phyloP scores from a whole-genome alignment of 768 basidiomycete genomes.

The Boletellus sp. region DNA sequence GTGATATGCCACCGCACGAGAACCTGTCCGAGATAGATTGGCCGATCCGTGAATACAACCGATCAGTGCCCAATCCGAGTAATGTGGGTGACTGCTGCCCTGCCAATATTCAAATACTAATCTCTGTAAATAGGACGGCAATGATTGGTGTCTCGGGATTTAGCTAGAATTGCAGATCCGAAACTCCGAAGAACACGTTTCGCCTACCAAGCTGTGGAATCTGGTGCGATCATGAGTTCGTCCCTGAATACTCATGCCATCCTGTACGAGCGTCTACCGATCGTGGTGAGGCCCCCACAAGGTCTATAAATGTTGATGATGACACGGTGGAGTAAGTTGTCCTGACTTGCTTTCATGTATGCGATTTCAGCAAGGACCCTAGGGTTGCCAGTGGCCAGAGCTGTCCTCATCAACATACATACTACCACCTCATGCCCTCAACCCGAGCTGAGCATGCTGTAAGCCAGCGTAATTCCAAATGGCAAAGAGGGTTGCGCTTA shows the following conservation, averaged over 20 bases:
- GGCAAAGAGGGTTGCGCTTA: not conserved
- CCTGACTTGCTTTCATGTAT: not conserved
- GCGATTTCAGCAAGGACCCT: not conserved
- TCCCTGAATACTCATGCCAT: slow-evolving; percentile 12
- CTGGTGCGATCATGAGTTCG: not conserved
- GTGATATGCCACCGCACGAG: too few relatives aligned
- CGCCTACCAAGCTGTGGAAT: slow-evolving; percentile 26
- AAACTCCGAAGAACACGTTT: slow-evolving; percentile 7
- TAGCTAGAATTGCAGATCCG: slow-evolving; percentile 1
- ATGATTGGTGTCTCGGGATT: too few relatives aligned
- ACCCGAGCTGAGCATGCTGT: too few relatives aligned
- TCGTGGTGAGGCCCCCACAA: not conserved
- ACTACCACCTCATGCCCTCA: too few relatives aligned
- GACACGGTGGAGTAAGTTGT: not conserved
- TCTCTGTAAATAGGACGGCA: not conserved
- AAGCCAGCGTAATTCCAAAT: not conserved
- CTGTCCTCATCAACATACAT: too few relatives aligned
- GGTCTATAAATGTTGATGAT: not conserved
- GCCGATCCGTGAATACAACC: not conserved
- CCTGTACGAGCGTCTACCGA: slow-evolving; percentile 25
- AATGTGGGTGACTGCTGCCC: too few relatives aligned
- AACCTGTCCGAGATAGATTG: not conserved
- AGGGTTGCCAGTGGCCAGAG: too few relatives aligned
- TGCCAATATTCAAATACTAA: too few relatives aligned
- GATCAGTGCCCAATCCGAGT: too few relatives aligned